Evolutionary conservation across 345 rosid species (phyloP).

Genomic region (Arabidopsis arenosa): DNA sequence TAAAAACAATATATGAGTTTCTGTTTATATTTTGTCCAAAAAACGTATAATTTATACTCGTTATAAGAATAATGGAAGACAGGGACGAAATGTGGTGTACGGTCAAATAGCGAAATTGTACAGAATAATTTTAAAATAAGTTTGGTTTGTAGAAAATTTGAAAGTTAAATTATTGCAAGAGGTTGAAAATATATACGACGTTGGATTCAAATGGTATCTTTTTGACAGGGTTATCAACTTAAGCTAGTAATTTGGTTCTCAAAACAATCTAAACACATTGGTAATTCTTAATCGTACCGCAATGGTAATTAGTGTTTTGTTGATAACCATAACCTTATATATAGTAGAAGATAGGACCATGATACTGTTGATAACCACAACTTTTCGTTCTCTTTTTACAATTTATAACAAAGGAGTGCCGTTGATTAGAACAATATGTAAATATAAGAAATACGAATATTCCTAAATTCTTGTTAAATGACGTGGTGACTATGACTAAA

Average conservation of each 20-base stretch:
- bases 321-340: background rate
- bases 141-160: background rate
- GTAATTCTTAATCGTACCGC: background rate
- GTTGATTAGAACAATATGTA: constrained; percentile 34
- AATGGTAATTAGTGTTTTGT: background rate
- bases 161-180: constrained; percentile 14
- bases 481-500: constrained; percentile 47
- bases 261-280: background rate
- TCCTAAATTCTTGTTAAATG: constrained; percentile 37
- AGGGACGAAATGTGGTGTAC: constrained; percentile 17
- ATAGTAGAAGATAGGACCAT: constrained; percentile 19
- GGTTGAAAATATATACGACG: constrained; percentile 7
- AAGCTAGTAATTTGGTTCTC: background rate
- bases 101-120: constrained; percentile 32
- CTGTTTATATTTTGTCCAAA: background rate
- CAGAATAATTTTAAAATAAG: background rate
- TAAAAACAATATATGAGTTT: constrained; percentile 2
- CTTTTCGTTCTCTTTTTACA: constrained; percentile 6
- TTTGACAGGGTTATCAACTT: constrained; percentile 13
- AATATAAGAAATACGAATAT: constrained; percentile 34
- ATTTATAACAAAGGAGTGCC: constrained; percentile 21
- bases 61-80: constrained; percentile 28
- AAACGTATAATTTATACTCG: background rate
- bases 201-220: constrained; percentile 32
- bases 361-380: background rate